These are phyloP conservation scores for Calophaca sinica DNA, from an alignment of 306 rosid species.

Conservation along the genomic window DNA sequence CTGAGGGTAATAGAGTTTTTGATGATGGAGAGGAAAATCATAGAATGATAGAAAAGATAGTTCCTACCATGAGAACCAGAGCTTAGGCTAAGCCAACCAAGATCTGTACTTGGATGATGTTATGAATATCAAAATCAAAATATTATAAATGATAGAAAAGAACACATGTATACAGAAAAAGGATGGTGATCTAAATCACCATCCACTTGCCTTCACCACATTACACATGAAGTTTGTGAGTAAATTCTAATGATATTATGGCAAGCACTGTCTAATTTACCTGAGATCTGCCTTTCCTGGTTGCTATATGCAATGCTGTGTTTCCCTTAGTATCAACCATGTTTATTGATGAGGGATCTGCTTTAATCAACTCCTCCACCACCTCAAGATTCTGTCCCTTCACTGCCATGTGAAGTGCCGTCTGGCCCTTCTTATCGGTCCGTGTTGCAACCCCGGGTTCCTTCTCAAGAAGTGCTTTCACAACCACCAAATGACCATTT, in stretches of 20 bases:
- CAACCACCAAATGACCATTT: constrained; percentile 83
- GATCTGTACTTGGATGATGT: background rate
- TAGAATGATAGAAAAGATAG: no score
- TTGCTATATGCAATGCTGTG: constrained; percentile 83
- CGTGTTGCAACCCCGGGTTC: constrained; percentile 70
- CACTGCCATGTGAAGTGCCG: constrained; percentile 97
- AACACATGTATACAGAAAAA: no score
- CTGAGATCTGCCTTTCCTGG: constrained; percentile 84
- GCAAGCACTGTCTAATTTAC: constrained; percentile 48
- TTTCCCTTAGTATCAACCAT: constrained; percentile 84
- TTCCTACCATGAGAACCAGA: no score
- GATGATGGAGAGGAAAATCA: background rate
- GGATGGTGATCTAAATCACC: background rate
- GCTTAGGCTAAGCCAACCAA: background rate
- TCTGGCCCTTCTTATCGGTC: constrained; percentile 90
- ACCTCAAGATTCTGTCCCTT: constrained; percentile 87
- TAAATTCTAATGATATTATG: background rate
- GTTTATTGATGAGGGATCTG: constrained; percentile 67
- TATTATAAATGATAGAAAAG: background rate
- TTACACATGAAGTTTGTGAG: background rate
- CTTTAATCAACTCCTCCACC: constrained; percentile 72
- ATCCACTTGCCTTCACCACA: constrained; percentile 11
- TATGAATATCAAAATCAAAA: background rate
- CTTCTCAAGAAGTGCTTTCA: constrained; percentile 64
- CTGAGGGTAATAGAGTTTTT: no score